Base-by-base conservation (phyloP, 305 asterid species). In the Coffea humblotiana region DNA sequence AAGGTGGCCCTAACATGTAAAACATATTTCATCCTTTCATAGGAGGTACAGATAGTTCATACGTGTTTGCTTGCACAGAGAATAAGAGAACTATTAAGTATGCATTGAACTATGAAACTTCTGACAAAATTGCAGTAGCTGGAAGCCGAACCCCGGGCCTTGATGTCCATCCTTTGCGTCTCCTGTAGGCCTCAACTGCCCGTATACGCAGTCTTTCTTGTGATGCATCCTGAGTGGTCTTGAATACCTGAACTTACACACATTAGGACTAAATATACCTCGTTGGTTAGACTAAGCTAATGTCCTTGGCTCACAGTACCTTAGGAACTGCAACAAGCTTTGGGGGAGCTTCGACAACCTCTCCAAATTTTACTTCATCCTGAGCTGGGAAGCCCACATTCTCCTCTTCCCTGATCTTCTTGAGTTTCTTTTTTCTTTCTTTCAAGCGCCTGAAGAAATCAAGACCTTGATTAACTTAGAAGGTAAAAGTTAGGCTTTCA, bases 261-360 rank as follows among this genome's bases (percentile, higher is more conserved):
- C 35, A 70, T 32, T 29, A 37, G 18, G 64, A 64, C 18, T 29
- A 10, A 2, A 43, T 40, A 25, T 32, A 64, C 52, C 68, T 27
- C 0, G 9, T 5, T 63, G n/a, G 37, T 2, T 11, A 80, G 9
- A 12, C 47, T 9, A 67, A 56, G 63, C 29, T 60, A 29, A 13
- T 18, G 3, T 49, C 15, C 54, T 14, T 49, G 15, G 0, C 21
- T 29, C 69, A 19, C 32, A 8, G 10, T 80, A 96, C 99, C 98
- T 92, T 94, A 43, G 99, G 98, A 78, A 92, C 85, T 12, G 84
- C 79, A 75, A 79, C 75, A 88, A 95, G 85, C 90, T 96, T 96
- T 0, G 97, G 99, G 18, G 99, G 99, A 48, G 98, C 99, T 88
- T 82, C 74, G 70, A 96, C 98, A 63, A 96, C 87, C 27, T 96